A percentile compares a stretch with the other conserved stretches of the same genome.
phyloP scores from a whole-genome alignment of 768 basidiomycete species.

The Amanita molliuscula region DNA sequence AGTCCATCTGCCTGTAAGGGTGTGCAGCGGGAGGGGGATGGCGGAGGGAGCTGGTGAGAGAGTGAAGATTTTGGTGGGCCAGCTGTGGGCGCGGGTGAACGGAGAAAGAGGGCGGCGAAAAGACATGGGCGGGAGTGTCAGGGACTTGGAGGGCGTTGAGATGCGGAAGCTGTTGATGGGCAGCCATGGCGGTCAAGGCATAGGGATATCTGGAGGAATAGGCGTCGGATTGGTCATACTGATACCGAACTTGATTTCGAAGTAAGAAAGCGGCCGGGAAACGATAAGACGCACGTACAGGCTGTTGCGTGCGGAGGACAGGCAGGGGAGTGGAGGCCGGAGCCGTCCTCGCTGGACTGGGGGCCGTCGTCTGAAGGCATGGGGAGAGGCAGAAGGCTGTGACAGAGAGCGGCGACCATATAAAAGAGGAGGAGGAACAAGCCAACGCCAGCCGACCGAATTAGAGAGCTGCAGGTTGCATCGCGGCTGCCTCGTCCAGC shows the following conservation, averaged over 20 bases:
- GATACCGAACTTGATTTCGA: slow-evolving; percentile 59
- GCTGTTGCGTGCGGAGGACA: slow-evolving; percentile 37
- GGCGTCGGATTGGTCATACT: slow-evolving; percentile 32
- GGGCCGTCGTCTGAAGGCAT: slow-evolving; percentile 53
- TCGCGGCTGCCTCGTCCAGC: not conserved
- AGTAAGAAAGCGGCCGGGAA: slow-evolving; percentile 30
- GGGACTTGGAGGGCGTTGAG: slow-evolving; percentile 33
- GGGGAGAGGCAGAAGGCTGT: slow-evolving; percentile 36
- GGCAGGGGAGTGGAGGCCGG: slow-evolving; percentile 61
- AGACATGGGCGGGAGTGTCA: slow-evolving; percentile 32
- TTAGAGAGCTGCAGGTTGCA: too few species aligned
- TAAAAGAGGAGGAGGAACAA: slow-evolving; percentile 15
- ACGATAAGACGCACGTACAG: slow-evolving; percentile 44
- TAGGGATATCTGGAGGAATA: too few species aligned
- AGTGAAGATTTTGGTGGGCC: not conserved
- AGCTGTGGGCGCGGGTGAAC: slow-evolving; percentile 23
- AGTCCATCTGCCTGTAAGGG: slow-evolving; percentile 24
- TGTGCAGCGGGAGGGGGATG: slow-evolving; percentile 10
- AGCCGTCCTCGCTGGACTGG: slow-evolving; percentile 69
- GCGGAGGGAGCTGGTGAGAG: not conserved
- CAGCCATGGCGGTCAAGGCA: slow-evolving; percentile 25
- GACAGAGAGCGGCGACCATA: slow-evolving; percentile 49
- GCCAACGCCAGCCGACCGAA: too few species aligned
- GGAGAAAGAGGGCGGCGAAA: slow-evolving; percentile 28
- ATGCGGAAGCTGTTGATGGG: slow-evolving; percentile 34